A percentile compares a stretch with the other conserved stretches of the same genome.
Evolutionary conservation across 495 filamentous ascomycete genomes (phyloP).

Genomic region (Penicillium roqueforti): DNA sequence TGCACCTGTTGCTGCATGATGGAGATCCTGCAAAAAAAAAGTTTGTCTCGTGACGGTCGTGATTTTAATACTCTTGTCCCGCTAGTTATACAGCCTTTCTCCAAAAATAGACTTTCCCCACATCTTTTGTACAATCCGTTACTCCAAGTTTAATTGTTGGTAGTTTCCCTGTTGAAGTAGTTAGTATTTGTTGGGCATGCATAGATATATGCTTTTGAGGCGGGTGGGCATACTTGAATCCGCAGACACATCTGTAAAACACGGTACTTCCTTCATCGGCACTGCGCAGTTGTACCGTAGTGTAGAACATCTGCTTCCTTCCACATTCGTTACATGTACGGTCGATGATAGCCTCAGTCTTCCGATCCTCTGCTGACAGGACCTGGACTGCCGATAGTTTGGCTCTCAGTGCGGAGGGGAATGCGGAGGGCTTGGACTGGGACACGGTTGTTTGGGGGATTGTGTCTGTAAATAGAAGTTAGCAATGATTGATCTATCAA

Average conservation of each 20-base stretch:
- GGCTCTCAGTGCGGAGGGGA: constrained; percentile 80
- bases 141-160: constrained; percentile 35
- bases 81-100: constrained; percentile 23
- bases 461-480: constrained; percentile 53
- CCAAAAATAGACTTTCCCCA: constrained; percentile 24
- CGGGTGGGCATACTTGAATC: constrained; percentile 63
- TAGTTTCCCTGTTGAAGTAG: constrained; percentile 35
- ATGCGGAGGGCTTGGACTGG: constrained; percentile 74
- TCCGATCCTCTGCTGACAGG: constrained; percentile 70
- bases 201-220: not conserved
- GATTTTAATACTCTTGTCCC: constrained; percentile 29
- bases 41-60: constrained; percentile 31
- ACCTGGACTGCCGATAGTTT: constrained; percentile 83
- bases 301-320: constrained; percentile 76
- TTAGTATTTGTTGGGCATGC: constrained; percentile 10
- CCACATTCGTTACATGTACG: constrained; percentile 78
- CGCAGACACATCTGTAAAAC: constrained; percentile 82
- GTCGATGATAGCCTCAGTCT: constrained; percentile 67
- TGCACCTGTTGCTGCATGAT: constrained; percentile 36
- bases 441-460: constrained; percentile 79
- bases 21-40: constrained; percentile 18
- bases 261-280: constrained; percentile 94
- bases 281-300: constrained; percentile 78
- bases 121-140: constrained; percentile 23
- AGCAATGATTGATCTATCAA: not conserved